A percentile compares a stretch with the other conserved stretches of the same genome.
Evolutionary conservation across 2,329 filamentous ascomycete species (phyloP).

Genomic region (Sporothrix globosa): DNA sequence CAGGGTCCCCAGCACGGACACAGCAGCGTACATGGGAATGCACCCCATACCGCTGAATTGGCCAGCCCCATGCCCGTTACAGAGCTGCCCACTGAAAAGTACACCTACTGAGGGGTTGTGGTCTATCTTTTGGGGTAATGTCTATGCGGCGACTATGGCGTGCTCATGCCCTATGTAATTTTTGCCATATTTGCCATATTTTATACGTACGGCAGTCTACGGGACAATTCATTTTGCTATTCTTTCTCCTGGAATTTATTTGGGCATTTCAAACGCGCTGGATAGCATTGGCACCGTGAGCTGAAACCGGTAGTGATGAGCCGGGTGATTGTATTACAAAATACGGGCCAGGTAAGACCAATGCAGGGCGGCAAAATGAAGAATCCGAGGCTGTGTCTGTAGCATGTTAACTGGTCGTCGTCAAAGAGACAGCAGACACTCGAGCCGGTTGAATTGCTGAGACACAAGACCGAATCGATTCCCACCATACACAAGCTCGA

Average conservation of each 20-base stretch:
- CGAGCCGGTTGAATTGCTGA: neutral
- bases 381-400: constrained; percentile 13
- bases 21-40: neutral
- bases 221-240: neutral
- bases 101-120: constrained; percentile 17
- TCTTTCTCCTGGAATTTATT: neutral
- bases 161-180: neutral
- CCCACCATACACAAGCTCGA: no score
- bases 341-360: neutral
- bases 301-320: neutral
- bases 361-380: neutral
- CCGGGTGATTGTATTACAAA: neutral
- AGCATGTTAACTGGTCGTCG: neutral
- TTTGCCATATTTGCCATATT: neutral
- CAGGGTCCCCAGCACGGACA: neutral
- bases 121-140: no score
- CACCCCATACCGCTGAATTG: constrained; percentile 24
- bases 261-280: neutral
- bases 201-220: neutral
- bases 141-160: no score
- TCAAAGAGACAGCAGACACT: no score
- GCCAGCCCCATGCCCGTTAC: constrained; percentile 10
- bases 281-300: neutral
- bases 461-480: no score
- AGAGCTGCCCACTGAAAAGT: constrained; percentile 30